Base-by-base conservation (phyloP, 1,139 yeast genomes). In the Pichia sp. region DNA sequence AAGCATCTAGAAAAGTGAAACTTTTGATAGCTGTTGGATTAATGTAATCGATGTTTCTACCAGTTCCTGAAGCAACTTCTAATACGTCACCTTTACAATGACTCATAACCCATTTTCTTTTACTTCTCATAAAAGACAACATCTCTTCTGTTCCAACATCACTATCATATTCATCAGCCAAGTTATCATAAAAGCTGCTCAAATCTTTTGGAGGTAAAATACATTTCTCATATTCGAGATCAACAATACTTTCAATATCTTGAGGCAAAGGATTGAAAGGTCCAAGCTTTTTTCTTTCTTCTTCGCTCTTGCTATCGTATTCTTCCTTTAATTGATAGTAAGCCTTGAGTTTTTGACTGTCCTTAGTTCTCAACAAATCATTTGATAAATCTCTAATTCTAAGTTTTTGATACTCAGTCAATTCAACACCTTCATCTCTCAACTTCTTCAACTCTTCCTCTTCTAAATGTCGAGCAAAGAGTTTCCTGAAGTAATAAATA, bases 1-100 rank as follows among this genome's bases (percentile, higher is more conserved):
- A 83, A 1, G 96, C 75, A 59, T 91, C 98, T 36, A 89, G 63
- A 54, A 84, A 86, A 0, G 97, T 91, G 30, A 85, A 72, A 0
- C 95, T 82, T 34, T 72, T 69, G 34, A 89, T 67, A 21, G 67
- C 59, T 3, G 72, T 70, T 21, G 81, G 74, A 42, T 79, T 70
- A 51, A 88, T 65, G 58, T 82, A 88, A 36, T 83, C 79, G 46
- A 89, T 72, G 57, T 91, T 91, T 60, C 98, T 73, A 4, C 98
- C 98, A 0, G 98, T 91, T 42, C 98, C 98, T 58, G 95, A 85
- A 0, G 96, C 83, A 15, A 89, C 91, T 62, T 93, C 98, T 45
- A 91, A 66, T 1, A 88, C 96, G 58, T 88, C 96, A 23, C 97
- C 97, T 45, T 68, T 63, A 39, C 84, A 73, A 47, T 85, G 83